phyloP scores from a whole-genome alignment of 495 filamentous ascomycete genomes.

The Lepidopterella palustris region DNA sequence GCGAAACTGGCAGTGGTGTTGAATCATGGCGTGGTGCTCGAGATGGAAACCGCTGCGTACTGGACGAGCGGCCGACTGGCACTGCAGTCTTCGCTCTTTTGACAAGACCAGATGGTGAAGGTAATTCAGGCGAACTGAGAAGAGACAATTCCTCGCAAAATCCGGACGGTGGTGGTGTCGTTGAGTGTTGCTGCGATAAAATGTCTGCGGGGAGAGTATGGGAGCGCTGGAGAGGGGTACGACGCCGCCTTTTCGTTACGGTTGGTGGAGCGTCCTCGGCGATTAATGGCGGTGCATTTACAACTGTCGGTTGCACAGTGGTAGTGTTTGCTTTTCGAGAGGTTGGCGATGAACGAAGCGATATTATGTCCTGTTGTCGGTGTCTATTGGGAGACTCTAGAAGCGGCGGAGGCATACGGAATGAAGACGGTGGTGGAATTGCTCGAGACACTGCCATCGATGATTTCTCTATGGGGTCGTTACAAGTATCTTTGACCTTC shows the following conservation, averaged over 20 bases:
- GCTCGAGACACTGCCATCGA: not conserved
- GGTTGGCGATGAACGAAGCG: slow-evolving; percentile 21
- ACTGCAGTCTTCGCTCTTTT: not conserved
- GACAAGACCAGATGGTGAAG: slow-evolving; percentile 11
- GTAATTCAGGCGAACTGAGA: slow-evolving; percentile 5
- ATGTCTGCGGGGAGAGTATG: slow-evolving; percentile 11
- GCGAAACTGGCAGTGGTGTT: too few species aligned
- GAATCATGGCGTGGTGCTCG: not conserved
- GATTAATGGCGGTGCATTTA: slow-evolving; percentile 2
- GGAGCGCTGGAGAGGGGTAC: slow-evolving; percentile 17
- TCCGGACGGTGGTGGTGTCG: slow-evolving; percentile 6
- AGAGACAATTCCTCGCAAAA: slow-evolving; percentile 13
- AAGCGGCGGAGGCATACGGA: not conserved
- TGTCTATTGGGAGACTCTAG: not conserved
- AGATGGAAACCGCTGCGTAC: too few species aligned
- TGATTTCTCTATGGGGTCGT: not conserved
- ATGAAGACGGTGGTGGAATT: not conserved
- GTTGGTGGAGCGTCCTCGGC: slow-evolving; percentile 7
- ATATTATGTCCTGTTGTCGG: not conserved
- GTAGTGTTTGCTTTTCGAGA: not conserved
- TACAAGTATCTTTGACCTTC: not conserved
- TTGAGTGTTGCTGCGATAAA: not conserved
- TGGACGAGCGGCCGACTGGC: not conserved
- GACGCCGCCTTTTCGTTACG: slow-evolving; percentile 15
- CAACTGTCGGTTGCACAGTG: not conserved